phyloP scores from a whole-genome alignment of 495 filamentous ascomycete species.

The Cryomyces minteri region DNA sequence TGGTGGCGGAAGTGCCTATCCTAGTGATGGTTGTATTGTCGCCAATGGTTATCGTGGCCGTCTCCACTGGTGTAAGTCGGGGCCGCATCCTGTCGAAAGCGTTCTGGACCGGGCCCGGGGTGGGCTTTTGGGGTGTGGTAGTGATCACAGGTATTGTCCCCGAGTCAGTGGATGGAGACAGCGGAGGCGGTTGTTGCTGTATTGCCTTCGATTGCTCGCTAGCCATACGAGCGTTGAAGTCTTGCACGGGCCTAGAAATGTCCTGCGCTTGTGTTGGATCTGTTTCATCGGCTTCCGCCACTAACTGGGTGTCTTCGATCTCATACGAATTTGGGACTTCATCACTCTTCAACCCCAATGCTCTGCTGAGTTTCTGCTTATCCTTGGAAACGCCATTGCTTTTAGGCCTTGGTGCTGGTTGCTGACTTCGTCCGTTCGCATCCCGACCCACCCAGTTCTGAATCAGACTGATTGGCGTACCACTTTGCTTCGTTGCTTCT shows the following conservation, averaged over 20 bases:
- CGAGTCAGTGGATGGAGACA: no score
- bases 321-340: background rate
- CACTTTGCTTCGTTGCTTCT: slow-evolving; percentile 1
- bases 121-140: slow-evolving; percentile 8
- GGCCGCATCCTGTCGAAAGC: slow-evolving; percentile 51
- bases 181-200: background rate
- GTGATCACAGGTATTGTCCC: slow-evolving; percentile 3
- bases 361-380: background rate
- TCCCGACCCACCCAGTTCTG: slow-evolving; percentile 17
- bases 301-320: background rate
- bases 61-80: slow-evolving; percentile 43
- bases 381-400: background rate
- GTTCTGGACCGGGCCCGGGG: slow-evolving; percentile 35
- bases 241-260: slow-evolving; percentile 11
- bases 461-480: slow-evolving; percentile 11
- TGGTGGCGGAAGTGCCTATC: slow-evolving; percentile 30
- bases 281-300: background rate
- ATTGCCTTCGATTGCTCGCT: slow-evolving; percentile 9
- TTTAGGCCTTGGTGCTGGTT: background rate
- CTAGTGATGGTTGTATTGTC: slow-evolving; percentile 50
- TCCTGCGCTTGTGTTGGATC: background rate
- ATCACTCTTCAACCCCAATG: background rate
- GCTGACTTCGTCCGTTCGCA: slow-evolving; percentile 1
- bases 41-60: slow-evolving; percentile 81
- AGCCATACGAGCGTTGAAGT: slow-evolving; percentile 22